Base-by-base conservation (phyloP, 2,329 filamentous ascomycete genomes). In the Alternaria postmessia region DNA sequence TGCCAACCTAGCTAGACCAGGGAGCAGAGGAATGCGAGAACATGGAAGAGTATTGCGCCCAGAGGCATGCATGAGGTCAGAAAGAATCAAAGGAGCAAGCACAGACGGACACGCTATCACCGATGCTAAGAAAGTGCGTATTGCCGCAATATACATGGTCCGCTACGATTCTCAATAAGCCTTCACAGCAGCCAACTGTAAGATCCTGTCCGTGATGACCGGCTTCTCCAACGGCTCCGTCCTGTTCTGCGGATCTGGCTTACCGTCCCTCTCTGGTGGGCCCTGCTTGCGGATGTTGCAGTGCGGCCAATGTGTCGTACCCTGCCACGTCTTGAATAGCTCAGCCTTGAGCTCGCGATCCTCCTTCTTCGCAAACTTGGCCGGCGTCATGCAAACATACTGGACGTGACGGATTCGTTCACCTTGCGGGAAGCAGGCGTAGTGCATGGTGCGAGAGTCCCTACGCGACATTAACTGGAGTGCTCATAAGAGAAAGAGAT, bases 241-340 rank as follows among this genome's bases (percentile, higher is more conserved):
- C 38, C 66, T 43, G n/a, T 68, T 60, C 30, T 60, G 32, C 2
- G 65, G 64, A 52, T 60, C 30, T 5, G 30, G 30, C 30, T 11
- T 32, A 32, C 30, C 11, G 0, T 32, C 9, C 9, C 30, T 32
- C 28, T 62, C 34, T 9, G 57, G 59, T 2, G 53, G 54, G 3
- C 66, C 63, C 9, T 64, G 44, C 49, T 61, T 61, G 42, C 46
- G 61, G 7, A 73, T 68, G 18, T 68, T 71, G 41, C 66, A 67
- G 39, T 71, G 66, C 14, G 67, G 67, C 65, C 69, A 73, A 30
- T 70, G 70, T 1, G 67, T 69, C 0, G 70, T 73, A 12, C 63
- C 65, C 36, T 68, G 57, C 52, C 46, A 69, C 7, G 22, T 56
- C 18, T 67, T 61, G 48, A 68, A 69, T 4, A 66, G 32, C 8